phyloP scores from a whole-genome alignment of 2,329 filamentous ascomycete species.

The Coleophoma eucalyptorum region DNA sequence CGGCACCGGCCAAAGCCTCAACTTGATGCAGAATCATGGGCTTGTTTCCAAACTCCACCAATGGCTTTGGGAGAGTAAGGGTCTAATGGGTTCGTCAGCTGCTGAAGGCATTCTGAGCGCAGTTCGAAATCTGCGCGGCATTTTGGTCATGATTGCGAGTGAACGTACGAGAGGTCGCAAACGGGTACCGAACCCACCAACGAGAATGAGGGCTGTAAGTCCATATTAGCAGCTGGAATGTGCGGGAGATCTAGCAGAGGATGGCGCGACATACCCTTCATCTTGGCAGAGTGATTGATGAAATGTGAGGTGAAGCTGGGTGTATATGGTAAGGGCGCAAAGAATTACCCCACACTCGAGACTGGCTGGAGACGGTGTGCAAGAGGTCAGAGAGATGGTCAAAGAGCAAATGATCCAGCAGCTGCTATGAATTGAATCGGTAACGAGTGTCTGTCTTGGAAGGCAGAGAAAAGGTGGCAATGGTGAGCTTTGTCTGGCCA shows the following conservation, averaged over 20 bases:
- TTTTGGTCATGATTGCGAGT: no score
- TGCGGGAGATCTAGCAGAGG: neutral
- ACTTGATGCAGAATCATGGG: conserved; percentile 99
- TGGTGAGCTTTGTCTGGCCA: no score
- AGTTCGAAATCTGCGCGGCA: neutral
- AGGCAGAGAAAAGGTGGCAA: neutral
- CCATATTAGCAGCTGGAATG: no score
- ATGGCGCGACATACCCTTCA: conserved; percentile 24
- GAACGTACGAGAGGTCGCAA: conserved; percentile 84
- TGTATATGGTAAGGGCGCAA: neutral
- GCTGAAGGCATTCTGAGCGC: conserved; percentile 14
- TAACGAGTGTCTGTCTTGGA: neutral
- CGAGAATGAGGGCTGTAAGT: conserved; percentile 84
- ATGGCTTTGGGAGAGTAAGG: conserved; percentile 91
- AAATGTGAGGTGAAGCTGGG: neutral
- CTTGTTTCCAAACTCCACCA: conserved; percentile 98
- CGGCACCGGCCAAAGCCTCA: conserved; percentile 86
- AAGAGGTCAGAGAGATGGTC: neutral
- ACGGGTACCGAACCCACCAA: conserved; percentile 97
- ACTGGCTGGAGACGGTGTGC: neutral
- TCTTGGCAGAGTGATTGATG: conserved; percentile 14
- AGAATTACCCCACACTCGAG: conserved; percentile 12
- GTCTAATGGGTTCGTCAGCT: conserved; percentile 53
- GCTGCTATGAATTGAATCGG: neutral
- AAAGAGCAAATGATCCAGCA: conserved; percentile 1